These are phyloP conservation scores for Ciborinia camelliae DNA, from an alignment of 2,329 filamentous ascomycete genomes.

Conservation along the genomic window DNA sequence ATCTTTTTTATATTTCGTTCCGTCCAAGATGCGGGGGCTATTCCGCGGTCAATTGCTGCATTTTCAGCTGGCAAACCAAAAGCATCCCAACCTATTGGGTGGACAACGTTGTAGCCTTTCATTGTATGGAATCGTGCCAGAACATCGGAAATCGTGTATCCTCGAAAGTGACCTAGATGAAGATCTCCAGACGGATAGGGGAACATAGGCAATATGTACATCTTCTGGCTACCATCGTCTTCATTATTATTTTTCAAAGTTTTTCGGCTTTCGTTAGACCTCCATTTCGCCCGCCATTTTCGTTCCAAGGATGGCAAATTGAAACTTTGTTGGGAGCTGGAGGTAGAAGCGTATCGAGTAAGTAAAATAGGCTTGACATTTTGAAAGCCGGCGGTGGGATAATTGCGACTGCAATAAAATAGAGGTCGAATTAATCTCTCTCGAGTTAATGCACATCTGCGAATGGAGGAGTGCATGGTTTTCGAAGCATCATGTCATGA, in stretches of 20 bases:
- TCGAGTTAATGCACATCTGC: slow-evolving; percentile 15
- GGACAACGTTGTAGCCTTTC: slow-evolving; percentile 69
- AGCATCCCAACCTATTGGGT: slow-evolving; percentile 95
- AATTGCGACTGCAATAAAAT: neutral
- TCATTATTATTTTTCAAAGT: neutral
- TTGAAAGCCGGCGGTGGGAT: neutral
- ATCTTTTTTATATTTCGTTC: slow-evolving; percentile 75
- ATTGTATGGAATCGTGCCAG: slow-evolving; percentile 73
- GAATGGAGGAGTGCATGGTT: slow-evolving; percentile 15
- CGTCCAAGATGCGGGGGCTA: slow-evolving; percentile 78
- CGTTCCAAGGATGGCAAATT: slow-evolving; percentile 30
- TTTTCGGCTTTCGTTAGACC: neutral
- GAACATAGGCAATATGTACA: slow-evolving; percentile 87
- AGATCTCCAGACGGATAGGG: slow-evolving; percentile 85
- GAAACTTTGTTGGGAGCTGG: slow-evolving; percentile 15
- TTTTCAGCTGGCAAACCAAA: slow-evolving; percentile 91
- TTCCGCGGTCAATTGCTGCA: slow-evolving; percentile 77
- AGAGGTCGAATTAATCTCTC: neutral
- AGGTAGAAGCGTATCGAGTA: slow-evolving; percentile 1
- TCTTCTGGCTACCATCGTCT: slow-evolving; percentile 34
- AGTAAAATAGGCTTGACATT: neutral
- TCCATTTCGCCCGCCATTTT: slow-evolving; percentile 34
- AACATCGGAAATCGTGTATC: slow-evolving; percentile 88
- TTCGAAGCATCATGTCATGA: slow-evolving; percentile 4
- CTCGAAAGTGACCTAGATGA: slow-evolving; percentile 81